These are phyloP conservation scores for Yamadazyma atmosphaerica DNA, from an alignment of 1,139 yeast genomes.

Conservation along the genomic window DNA sequence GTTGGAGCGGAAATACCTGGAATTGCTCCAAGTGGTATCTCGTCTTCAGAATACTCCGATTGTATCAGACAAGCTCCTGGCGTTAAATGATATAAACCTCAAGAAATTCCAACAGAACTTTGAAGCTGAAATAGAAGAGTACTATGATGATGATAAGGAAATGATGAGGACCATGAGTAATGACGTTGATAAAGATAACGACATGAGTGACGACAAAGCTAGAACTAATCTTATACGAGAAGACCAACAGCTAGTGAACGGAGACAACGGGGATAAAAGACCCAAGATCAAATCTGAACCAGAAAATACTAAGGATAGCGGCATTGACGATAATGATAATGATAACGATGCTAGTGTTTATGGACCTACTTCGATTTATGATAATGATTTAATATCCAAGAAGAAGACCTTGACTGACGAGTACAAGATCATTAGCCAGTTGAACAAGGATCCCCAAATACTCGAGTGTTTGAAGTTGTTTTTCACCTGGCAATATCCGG, in stretches of 20 bases:
- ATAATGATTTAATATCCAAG: constrained; percentile 29
- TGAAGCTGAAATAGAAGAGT: not conserved
- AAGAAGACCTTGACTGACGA: constrained; percentile 23
- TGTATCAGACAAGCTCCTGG: not conserved
- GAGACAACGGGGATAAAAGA: not conserved
- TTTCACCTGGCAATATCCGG: constrained; percentile 68
- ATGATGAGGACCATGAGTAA: constrained; percentile 10
- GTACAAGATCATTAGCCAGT: constrained; percentile 21
- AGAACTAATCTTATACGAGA: constrained; percentile 4
- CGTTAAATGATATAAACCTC: not conserved
- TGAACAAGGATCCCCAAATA: constrained; percentile 43
- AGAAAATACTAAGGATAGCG: constrained; percentile 3
- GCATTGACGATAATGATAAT: constrained; percentile 13
- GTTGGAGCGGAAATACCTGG: constrained; percentile 30
- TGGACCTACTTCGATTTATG: constrained; percentile 54
- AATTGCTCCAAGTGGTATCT: constrained; percentile 16
- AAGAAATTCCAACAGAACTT: not conserved
- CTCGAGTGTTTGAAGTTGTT: constrained; percentile 54
- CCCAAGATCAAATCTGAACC: constrained; percentile 2
- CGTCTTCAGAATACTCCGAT: not conserved
- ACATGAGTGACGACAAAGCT: constrained; percentile 18
- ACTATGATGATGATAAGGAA: constrained; percentile 21
- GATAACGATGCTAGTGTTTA: constrained; percentile 35
- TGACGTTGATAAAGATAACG: constrained; percentile 26
- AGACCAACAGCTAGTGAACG: constrained; percentile 20